Conservation (phyloP, 1,139 yeast genomes). For the Pichia sp. region DNA sequence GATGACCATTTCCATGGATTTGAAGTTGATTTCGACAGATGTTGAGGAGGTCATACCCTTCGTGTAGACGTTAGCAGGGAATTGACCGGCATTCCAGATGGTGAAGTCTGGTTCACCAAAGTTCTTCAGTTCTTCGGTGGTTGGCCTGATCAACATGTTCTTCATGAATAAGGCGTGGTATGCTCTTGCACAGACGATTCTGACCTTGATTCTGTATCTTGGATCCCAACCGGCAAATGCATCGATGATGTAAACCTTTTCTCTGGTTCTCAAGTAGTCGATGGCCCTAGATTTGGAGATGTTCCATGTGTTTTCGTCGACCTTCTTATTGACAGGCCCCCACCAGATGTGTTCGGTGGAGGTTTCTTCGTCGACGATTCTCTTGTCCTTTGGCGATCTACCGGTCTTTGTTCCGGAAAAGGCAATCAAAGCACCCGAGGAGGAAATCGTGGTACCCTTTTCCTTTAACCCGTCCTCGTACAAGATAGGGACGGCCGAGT, state of each 20-base stretch:
- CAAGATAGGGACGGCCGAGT: slow-evolving; percentile 87
- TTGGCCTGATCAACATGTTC: slow-evolving; percentile 95
- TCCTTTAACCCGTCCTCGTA: slow-evolving; percentile 94
- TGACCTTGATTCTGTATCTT: slow-evolving; percentile 91
- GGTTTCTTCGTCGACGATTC: slow-evolving; percentile 92
- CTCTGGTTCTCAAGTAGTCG: slow-evolving; percentile 94
- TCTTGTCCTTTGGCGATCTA: slow-evolving; percentile 96
- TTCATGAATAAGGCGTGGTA: slow-evolving; percentile 98
- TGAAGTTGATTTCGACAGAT: slow-evolving; percentile 93
- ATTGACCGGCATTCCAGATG: slow-evolving; percentile 97
- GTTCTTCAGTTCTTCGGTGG: slow-evolving; percentile 78
- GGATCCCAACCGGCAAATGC: slow-evolving; percentile 99
- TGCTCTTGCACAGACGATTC: slow-evolving; percentile 97
- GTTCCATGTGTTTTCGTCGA: slow-evolving; percentile 91
- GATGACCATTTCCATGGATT: slow-evolving; percentile 98
- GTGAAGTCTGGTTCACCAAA: slow-evolving; percentile 99
- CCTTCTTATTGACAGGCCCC: slow-evolving; percentile 98
- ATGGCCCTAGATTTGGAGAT: slow-evolving; percentile 95
- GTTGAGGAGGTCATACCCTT: slow-evolving; percentile 97
- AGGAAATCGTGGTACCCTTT: slow-evolving; percentile 85
- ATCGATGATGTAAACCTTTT: slow-evolving; percentile 89
- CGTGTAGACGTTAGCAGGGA: slow-evolving; percentile 96
- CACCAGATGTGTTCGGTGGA: slow-evolving; percentile 90
- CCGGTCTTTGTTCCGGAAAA: slow-evolving; percentile 96
- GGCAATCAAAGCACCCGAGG: slow-evolving; percentile 94